Evolutionary conservation across 805 yeast species (phyloP).

Genomic region (Kazachstania viticola): DNA sequence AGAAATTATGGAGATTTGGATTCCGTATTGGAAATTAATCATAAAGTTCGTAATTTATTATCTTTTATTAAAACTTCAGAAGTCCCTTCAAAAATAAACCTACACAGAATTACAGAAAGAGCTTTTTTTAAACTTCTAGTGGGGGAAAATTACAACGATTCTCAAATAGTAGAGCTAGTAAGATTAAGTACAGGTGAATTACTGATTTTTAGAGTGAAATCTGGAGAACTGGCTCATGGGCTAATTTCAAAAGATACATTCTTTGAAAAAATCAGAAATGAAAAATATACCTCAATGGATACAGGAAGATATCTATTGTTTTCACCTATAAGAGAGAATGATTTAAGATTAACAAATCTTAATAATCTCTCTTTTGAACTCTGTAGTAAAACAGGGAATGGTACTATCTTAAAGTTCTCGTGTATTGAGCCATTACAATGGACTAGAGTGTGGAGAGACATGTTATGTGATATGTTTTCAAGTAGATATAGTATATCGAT

Average conservation of each 20-base stretch:
- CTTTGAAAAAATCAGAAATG: neutral
- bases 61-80: conserved; percentile 12
- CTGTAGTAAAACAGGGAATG: conserved; percentile 15
- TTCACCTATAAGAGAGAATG: conserved; percentile 15
- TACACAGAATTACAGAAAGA: conserved; percentile 9
- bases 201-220: conserved; percentile 18
- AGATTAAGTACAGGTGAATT: conserved; percentile 17
- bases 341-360: conserved; percentile 9
- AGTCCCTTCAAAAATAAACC: conserved; percentile 11
- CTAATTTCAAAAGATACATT: too few species aligned
- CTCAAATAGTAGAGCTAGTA: conserved; percentile 16
- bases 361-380: conserved; percentile 8
- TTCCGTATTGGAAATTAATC: conserved; percentile 10
- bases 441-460: conserved; percentile 18
- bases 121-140: conserved; percentile 14
- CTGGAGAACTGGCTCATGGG: conserved; percentile 13
- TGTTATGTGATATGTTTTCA: conserved; percentile 5
- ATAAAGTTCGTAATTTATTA: conserved; percentile 16
- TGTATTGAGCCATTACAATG: conserved; percentile 18
- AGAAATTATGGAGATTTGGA: conserved; percentile 5
- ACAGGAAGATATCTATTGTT: conserved; percentile 21
- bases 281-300: conserved; percentile 7
- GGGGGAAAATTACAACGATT: conserved; percentile 9
- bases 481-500: neutral
- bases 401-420: conserved; percentile 9